phyloP scores from a whole-genome alignment of 805 yeast genomes.

The Lachancea nothofagi region DNA sequence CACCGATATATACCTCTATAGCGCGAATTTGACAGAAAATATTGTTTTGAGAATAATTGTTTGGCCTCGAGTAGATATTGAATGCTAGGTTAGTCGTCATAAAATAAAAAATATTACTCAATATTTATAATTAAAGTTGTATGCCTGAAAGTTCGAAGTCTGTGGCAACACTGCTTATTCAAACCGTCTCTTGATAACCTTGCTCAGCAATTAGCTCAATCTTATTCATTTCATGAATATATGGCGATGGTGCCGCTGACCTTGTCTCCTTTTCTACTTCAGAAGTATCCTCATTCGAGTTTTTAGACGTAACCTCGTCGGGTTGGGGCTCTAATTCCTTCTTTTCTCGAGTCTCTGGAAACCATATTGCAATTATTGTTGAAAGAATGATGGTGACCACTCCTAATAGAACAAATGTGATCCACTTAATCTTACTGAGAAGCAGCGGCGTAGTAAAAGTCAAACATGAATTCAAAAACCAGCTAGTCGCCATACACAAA shows the following conservation, averaged over 20 bases:
- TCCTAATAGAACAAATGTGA: constrained; percentile 39
- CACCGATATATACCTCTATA: constrained; percentile 6
- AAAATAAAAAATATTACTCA: too few relatives aligned
- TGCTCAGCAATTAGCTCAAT: background rate
- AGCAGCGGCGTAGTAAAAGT: constrained; percentile 39
- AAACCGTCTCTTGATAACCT: background rate
- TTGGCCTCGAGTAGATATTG: too few relatives aligned
- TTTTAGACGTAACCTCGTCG: constrained; percentile 14
- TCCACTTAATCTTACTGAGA: constrained; percentile 35
- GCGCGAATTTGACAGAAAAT: constrained; percentile 10
- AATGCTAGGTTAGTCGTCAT: too few relatives aligned
- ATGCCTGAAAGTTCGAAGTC: too few relatives aligned
- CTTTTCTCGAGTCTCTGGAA: constrained; percentile 43
- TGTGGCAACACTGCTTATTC: too few relatives aligned
- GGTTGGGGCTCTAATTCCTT: constrained; percentile 24
- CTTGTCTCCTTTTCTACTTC: background rate
- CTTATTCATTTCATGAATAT: background rate
- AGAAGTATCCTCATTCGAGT: background rate
- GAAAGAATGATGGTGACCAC: constrained; percentile 32
- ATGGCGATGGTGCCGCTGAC: constrained; percentile 9
- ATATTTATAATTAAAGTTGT: too few relatives aligned
- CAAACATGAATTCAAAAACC: constrained; percentile 37
- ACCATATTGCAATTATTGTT: constrained; percentile 27
- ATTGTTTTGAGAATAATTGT: background rate
- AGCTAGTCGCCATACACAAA: constrained; percentile 42